Evolutionary conservation across 805 yeast genomes (phyloP), one percentile per base, ranked within the genome.

Genomic region (Osmozyma mogii): DNA sequence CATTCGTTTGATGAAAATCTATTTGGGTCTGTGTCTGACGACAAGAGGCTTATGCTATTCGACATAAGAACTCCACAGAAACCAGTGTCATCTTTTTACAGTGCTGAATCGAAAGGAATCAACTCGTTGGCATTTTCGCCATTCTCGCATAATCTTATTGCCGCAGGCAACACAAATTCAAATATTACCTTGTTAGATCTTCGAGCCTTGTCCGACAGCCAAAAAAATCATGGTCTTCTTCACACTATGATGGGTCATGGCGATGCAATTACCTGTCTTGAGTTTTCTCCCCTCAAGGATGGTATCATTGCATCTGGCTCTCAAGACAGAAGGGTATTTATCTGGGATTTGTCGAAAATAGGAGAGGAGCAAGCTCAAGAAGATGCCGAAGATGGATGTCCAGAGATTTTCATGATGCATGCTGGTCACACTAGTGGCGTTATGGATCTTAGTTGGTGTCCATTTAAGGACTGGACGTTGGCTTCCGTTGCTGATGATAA

Each of bases 341-440:
- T 85, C 4, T 84, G 95, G 95, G 94, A 85, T 49, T 59, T 84
- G 34, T 60, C 65, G 27, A 76, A 72, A 42, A 78, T 85, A 21
- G 96, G 96, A 4, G 82, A 77, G 38, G 95, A 84, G 47, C 94
- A 84, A 52, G 68, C 68, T 9, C 87, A 76, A 41, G 95, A 84
- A 42, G 95, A 85, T 49, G 82, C 85, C 17, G 94, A 82, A 40
- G 96, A 85, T 46, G 96, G 94, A 22, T 81, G 81, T 16, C 89
- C 95, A 4, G 96, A 85, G 52, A 56, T 85, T 20, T 62, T 84
- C 44, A 81, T 84, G 87, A 81, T 85, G 78, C 95, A 85, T 50
- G 94, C 94, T 22, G 95, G 95, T 13, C 95, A 85, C 49, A 78
- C 87, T 12, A 79, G 84, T 11, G 66, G 79, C 5, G 78, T 83